Conservation (phyloP, 495 filamentous ascomycete species). For the Rostrohypoxylon terebratum region DNA sequence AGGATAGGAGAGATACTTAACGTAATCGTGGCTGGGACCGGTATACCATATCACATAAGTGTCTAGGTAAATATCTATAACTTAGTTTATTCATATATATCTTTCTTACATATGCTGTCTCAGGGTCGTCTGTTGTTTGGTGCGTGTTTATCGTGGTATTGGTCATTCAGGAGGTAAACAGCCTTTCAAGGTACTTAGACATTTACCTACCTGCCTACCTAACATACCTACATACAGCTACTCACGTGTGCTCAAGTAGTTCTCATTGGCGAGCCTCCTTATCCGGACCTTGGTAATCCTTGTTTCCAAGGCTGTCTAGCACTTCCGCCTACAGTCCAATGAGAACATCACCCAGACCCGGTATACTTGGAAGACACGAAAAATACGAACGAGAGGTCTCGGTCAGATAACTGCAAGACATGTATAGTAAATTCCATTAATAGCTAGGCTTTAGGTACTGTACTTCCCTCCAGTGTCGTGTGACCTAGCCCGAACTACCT, state of each 20-base stretch:
- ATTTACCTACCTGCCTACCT: no score
- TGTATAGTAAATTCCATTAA: background rate
- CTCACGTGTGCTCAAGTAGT: background rate
- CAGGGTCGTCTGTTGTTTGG: background rate
- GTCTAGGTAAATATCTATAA: conserved; percentile 1
- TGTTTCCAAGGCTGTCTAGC: background rate
- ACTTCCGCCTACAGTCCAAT: background rate
- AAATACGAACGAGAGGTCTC: background rate
- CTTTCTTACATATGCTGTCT: background rate
- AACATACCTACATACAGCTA: background rate
- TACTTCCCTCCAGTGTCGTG: background rate
- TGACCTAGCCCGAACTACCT: background rate
- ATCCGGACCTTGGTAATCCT: background rate
- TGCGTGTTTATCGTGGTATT: background rate
- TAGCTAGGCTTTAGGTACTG: background rate
- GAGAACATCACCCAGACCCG: background rate
- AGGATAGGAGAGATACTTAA: background rate
- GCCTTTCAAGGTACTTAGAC: background rate
- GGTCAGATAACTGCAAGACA: background rate
- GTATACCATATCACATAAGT: background rate
- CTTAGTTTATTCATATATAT: background rate
- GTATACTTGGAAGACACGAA: background rate
- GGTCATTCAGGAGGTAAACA: background rate
- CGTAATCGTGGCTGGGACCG: background rate
- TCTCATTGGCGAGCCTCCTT: background rate